A percentile compares a stretch with the other conserved stretches of the same genome.
phyloP scores from a whole-genome alignment of 345 rosid species.

The Rhizophora apiculata region DNA sequence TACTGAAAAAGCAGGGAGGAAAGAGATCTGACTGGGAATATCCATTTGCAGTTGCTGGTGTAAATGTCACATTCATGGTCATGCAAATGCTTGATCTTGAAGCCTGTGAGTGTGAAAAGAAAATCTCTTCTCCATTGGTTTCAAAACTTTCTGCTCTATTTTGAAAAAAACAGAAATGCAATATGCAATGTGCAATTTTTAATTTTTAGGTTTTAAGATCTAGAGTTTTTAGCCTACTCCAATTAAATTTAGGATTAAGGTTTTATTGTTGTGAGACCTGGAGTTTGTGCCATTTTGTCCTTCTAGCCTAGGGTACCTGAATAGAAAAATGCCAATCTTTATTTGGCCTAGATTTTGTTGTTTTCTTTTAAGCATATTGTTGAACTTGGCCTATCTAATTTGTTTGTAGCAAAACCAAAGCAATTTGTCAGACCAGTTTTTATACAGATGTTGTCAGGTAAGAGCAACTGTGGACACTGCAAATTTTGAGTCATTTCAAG shows the following conservation, averaged over 20 bases:
- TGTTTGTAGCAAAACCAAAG: constrained; percentile 68
- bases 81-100: constrained; percentile 96
- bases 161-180: too few relatives aligned
- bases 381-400: constrained; percentile 11
- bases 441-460: constrained; percentile 85
- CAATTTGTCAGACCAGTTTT: constrained; percentile 60
- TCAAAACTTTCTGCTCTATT: neutral
- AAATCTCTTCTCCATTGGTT: neutral
- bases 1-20: constrained; percentile 68
- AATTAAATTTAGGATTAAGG: too few relatives aligned
- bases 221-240: too few relatives aligned
- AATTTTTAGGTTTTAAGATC: too few relatives aligned
- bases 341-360: neutral
- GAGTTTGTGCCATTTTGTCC: too few relatives aligned
- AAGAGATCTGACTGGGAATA: constrained; percentile 87
- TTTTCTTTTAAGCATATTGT: neutral
- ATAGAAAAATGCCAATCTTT: neutral
- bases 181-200: too few relatives aligned
- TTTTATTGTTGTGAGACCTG: too few relatives aligned
- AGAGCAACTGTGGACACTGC: constrained; percentile 1
- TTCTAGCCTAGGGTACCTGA: neutral
- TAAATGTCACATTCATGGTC: constrained; percentile 93
- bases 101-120: constrained; percentile 50
- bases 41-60: constrained; percentile 95
- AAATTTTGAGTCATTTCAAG: neutral